Percentiles rank a stretch among this genome's conserved stretches.
These are phyloP conservation scores for Colletotrichum sojae DNA, from an alignment of 2,329 filamentous ascomycete genomes.

Conservation along the genomic window DNA sequence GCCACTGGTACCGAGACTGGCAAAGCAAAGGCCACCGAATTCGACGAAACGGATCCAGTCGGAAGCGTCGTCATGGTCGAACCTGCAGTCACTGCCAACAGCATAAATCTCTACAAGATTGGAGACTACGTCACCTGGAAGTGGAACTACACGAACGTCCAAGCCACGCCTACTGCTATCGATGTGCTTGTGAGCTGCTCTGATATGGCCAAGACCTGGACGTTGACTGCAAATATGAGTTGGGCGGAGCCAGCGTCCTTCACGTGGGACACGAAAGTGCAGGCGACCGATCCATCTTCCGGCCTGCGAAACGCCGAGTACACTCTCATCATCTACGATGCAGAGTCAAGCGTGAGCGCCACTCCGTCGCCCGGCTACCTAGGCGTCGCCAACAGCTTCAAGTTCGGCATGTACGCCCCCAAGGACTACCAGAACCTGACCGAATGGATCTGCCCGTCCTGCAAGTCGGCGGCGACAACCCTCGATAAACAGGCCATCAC, in stretches of 20 bases:
- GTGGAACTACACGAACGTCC: slow-evolving; percentile 77
- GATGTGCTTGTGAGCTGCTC: slow-evolving; percentile 73
- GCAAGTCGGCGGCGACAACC: slow-evolving; percentile 65
- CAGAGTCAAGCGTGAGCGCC: slow-evolving; percentile 65
- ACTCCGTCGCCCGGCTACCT: slow-evolving; percentile 70
- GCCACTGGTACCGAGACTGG: slow-evolving; percentile 46
- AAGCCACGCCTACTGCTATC: slow-evolving; percentile 70
- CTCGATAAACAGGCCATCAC: slow-evolving; percentile 64
- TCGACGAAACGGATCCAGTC: slow-evolving; percentile 60
- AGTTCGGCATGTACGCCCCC: slow-evolving; percentile 71
- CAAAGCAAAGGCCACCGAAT: slow-evolving; percentile 55
- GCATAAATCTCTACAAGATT: slow-evolving; percentile 71
- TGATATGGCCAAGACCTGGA: slow-evolving; percentile 67
- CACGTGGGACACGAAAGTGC: slow-evolving; percentile 69
- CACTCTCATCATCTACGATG: slow-evolving; percentile 74
- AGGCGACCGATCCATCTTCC: slow-evolving; percentile 59
- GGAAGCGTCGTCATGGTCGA: slow-evolving; percentile 59
- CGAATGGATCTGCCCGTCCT: slow-evolving; percentile 69
- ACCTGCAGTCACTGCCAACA: neutral
- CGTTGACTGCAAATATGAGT: slow-evolving; percentile 75
- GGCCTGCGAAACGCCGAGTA: slow-evolving; percentile 70
- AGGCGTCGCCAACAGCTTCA: slow-evolving; percentile 61
- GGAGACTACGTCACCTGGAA: slow-evolving; percentile 71
- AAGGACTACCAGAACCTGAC: slow-evolving; percentile 67
- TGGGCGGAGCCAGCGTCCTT: slow-evolving; percentile 65